Evolutionary conservation across 177 flowering plant genomes (phyloP).

Genomic region (Vitis hybrid): DNA sequence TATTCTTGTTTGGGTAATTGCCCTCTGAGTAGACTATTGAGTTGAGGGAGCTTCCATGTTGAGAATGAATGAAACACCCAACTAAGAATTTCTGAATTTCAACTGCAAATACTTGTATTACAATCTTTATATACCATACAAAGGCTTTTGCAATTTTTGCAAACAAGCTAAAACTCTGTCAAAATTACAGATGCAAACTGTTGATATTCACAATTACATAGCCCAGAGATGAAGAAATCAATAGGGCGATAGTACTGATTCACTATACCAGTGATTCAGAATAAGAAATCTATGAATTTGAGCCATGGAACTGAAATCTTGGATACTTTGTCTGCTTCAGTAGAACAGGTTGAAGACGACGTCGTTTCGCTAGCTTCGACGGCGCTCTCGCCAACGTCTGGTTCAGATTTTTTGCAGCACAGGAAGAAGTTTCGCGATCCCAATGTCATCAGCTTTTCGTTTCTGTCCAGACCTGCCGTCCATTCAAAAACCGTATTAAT

Average conservation of each 20-base stretch:
- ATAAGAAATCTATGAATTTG: constrained; percentile 50
- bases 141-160: too few species aligned
- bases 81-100: too few species aligned
- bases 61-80: too few species aligned
- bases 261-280: constrained; percentile 5
- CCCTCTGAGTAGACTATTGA: too few species aligned
- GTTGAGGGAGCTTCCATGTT: too few species aligned
- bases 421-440: constrained; percentile 91
- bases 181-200: background rate
- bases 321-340: constrained; percentile 42
- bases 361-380: constrained; percentile 10
- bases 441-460: constrained; percentile 62
- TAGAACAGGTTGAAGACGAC: constrained; percentile 38
- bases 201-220: background rate
- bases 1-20: too few species aligned
- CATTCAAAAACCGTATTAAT: background rate
- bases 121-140: too few species aligned
- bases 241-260: too few species aligned
- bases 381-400: constrained; percentile 11
- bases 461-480: constrained; percentile 62
- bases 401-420: constrained; percentile 33
- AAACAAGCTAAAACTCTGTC: too few species aligned
- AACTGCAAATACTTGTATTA: too few species aligned
- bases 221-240: background rate
- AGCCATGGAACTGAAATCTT: constrained; percentile 50